Evolutionary conservation across 2,329 filamentous ascomycete genomes (phyloP), one percentile per base, ranked within the genome.

Genomic region (Nemania sp.): DNA sequence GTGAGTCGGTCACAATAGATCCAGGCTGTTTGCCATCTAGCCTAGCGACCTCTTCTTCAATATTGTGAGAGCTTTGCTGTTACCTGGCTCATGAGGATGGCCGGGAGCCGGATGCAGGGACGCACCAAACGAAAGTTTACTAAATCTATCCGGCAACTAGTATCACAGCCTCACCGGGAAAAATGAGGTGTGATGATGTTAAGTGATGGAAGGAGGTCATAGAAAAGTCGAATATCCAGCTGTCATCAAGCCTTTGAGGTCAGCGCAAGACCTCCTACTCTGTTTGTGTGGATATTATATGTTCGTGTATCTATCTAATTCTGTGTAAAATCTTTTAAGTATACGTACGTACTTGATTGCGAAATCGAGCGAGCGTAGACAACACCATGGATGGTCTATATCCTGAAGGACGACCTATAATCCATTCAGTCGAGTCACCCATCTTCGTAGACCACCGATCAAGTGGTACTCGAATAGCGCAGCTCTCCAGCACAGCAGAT

Each of bases 1-100:
- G 7, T 29, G 7, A 29, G n/a, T n/a, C n/a, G n/a, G n/a, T n/a
- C 7, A 29, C 25, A 7, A 29, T 29, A 29, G 21, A 4, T 17
- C 1, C 34, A 20, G 13, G 17, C n/a, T 17, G 39, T 18, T 21
- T 10, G 12, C 15, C 20, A 51, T 43, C 18, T 18, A 13, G 21
- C n/a, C 11, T 5, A 52, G 34, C 3, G 47, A 18, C 48, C 39
- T 43, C 34, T 39, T 42, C 39, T 40, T 39, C 34, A 18, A 53
- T 34, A 34, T 53, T 53, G 34, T 21, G 17, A 45, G 2, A n/a
- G 15, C 18, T 20, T 52, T 58, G 47, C 53, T 53, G 47, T 58
- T 53, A 53, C 13, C 43, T 25, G 40, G 32, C 32, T 53, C 35
- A 58, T 35, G 34, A 13, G 53, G 42, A 58, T 32, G 47, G 48